phyloP scores from a whole-genome alignment of 2,329 filamentous ascomycete species.

The Simplicillium sp. region DNA sequence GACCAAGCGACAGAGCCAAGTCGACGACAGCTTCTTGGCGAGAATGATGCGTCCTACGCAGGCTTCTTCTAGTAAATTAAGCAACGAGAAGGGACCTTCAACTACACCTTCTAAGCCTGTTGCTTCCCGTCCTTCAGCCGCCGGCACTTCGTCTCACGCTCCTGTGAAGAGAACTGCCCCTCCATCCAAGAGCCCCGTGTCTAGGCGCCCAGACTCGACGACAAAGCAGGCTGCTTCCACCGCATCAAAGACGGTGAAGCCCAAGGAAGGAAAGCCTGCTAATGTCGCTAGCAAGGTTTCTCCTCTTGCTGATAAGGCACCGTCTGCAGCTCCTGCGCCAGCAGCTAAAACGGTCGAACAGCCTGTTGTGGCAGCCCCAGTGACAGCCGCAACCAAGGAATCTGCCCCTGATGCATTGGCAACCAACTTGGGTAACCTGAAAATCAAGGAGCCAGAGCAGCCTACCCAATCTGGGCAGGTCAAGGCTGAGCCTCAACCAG shows the following conservation, averaged over 20 bases:
- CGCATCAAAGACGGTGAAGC: not conserved
- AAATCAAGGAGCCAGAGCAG: not conserved
- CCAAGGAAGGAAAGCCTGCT: conserved; percentile 1
- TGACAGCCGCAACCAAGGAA: not conserved
- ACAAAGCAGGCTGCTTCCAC: conserved; percentile 1
- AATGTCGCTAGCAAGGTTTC: not conserved
- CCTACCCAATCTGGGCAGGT: not conserved
- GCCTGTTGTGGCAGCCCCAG: not conserved
- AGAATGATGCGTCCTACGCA: conserved; percentile 74
- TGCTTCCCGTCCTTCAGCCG: conserved; percentile 3
- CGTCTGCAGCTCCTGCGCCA: not conserved
- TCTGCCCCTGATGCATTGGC: not conserved
- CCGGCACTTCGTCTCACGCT: not conserved
- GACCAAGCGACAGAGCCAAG: conserved; percentile 39
- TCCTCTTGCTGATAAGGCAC: not conserved
- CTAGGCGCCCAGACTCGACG: conserved; percentile 3
- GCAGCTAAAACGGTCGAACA: not conserved
- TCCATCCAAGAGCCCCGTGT: conserved; percentile 12
- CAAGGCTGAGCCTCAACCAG: not conserved
- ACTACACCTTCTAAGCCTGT: conserved; percentile 38
- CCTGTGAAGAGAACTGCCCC: conserved; percentile 5
- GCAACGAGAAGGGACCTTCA: conserved; percentile 44
- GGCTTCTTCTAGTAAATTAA: conserved; percentile 55
- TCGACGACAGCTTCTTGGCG: conserved; percentile 66
- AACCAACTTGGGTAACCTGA: not conserved